phyloP scores from a whole-genome alignment of 306 rosid genomes.

The Sechiopsis laciniata region DNA sequence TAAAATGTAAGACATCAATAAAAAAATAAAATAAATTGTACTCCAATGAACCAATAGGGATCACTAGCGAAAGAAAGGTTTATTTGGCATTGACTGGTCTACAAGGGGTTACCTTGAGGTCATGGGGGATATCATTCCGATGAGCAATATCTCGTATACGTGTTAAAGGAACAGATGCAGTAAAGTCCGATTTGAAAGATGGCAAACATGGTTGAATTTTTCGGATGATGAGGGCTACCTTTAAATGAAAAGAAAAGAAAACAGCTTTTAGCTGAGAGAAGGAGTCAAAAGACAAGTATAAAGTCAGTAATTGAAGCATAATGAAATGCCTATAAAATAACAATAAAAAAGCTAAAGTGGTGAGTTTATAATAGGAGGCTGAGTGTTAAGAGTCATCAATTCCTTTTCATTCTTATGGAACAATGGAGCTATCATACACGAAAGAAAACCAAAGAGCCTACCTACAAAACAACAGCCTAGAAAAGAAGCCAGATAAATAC shows the following conservation, averaged over 20 bases:
- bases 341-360: neutral
- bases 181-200: slow-evolving; percentile 96
- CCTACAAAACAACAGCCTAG: neutral
- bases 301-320: neutral
- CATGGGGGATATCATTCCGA: slow-evolving; percentile 90
- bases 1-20: slow-evolving; percentile 33
- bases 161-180: slow-evolving; percentile 94
- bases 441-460: slow-evolving; percentile 8
- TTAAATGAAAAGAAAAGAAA: slow-evolving; percentile 27
- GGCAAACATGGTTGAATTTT: slow-evolving; percentile 95
- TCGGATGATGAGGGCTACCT: slow-evolving; percentile 76
- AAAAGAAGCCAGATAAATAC: neutral
- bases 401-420: neutral
- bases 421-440: neutral
- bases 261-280: slow-evolving; percentile 23
- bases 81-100: slow-evolving; percentile 18
- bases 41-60: slow-evolving; percentile 1
- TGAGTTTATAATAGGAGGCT: neutral
- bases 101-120: slow-evolving; percentile 61
- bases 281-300: neutral
- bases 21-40: slow-evolving; percentile 23
- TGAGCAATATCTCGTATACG: slow-evolving; percentile 99
- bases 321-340: neutral
- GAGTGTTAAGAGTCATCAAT: neutral
- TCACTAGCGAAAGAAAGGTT: slow-evolving; percentile 5